Evolutionary conservation across 768 basidiomycete species (phyloP), one percentile per base, ranked within the genome.

Genomic region (Calocybe cyanea): DNA sequence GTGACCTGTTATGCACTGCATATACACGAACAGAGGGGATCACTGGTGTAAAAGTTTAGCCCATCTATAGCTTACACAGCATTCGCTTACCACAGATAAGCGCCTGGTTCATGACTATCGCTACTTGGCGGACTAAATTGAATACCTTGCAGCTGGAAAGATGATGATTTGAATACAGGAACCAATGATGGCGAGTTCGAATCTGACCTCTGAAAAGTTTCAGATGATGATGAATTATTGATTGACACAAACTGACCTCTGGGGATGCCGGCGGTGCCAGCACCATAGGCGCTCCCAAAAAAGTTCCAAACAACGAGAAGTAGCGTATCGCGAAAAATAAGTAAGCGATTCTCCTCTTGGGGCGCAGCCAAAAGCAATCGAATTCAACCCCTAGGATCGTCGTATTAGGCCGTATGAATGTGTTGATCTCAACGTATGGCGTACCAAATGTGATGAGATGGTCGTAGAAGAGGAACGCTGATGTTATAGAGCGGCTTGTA

Each of bases 241-340:
- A 30, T 23, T 15, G 28, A 9, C 21, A 20, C 19, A 20, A 6
- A 51, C 64, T n/a, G 34, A 66, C 64, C 18, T 56, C 38, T 8
- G 49, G 7, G 5, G 55, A 41, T 14, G 61, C 55, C 31, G 57
- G 52, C 49, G 67, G 66, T 2, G 52, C 60, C 31, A 69, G 52
- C n/a, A 63, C 46, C 2, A 11, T 6, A 11, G 6, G 11, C 6
- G 57, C 52, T 15, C 66, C 62, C 7, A 50, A 53, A 10, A 70
- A 52, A 37, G 67, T 68, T 21, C 68, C 71, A 35, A 73, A 57
- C 39, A 75, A 63, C 1, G 72, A 64, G 23, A 74, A 51, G 43
- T 81, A 81, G 4, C 78, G 73, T 48, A 76, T 76, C 24, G 73
- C 35, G 38, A 75, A 70, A 57, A 79, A 80, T 53, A 70, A 64